Evolutionary conservation across 192 early-diverging fungal genomes (phyloP), one percentile per base, ranked within the genome.

Genomic region (Coemansia sp.): DNA sequence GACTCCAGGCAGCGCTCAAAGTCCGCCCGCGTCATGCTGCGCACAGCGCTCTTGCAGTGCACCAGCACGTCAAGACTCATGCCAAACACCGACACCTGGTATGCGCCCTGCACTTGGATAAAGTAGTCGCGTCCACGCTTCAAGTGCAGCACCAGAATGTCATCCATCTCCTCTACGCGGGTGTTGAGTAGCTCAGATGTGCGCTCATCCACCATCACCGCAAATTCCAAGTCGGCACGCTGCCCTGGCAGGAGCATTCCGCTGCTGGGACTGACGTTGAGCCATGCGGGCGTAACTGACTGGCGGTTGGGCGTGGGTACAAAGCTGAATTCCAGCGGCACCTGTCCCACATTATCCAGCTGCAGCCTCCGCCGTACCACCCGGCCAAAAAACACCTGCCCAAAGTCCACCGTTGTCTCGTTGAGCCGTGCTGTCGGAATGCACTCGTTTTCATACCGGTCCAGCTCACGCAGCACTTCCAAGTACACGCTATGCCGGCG

Each of bases 91-190:
- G 89, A 88, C 2, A 80, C 71, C 28, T 80, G 54, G 67, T 92
- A 94, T 0, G 62, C 60, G 18, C 87, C 94, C 15, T 76, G 69
- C 7, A 94, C 80, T 5, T 83, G 69, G 9, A 97, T 72, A 66
- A 97, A 97, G 50, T 85, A 86, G 50, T 97, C 93, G 32, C 88
- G 88, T 10, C 90, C 87, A 26, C 88, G 83, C 43, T 89, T 84
- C 45, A 89, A 64, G 53, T 88, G 89, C 12, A 97, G 58, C 18
- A 97, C 83, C n/a, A 95, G 60, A 5, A 78, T 78, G 30, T 71
- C 75, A 37, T 54, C 11, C 49, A 78, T 53, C 18, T 64, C 64
- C 37, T 64, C 69, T 15, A 23, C 28, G 10, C 38, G 60, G 0
- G 60, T 66, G 53, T 86, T 88, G 55, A 93, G 87, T 8, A 53